Percentiles rank a stretch among this genome's conserved stretches.
Evolutionary conservation across 1,284 basidiomycete species (phyloP).

Genomic region (Ceratobasidium sp.): DNA sequence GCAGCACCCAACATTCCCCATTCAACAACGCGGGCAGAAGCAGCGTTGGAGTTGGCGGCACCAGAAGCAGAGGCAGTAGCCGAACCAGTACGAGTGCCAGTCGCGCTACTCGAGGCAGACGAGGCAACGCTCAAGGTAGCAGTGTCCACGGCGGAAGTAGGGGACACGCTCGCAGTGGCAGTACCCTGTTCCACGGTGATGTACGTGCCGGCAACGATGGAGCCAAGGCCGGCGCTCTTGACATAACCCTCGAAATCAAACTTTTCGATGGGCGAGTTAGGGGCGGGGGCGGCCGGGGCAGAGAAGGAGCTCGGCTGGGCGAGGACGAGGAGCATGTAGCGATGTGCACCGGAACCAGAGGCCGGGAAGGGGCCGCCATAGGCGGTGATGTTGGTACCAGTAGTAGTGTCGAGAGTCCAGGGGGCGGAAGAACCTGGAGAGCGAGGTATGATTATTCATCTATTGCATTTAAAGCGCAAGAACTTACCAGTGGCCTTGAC

Average conservation of each 20-base stretch:
- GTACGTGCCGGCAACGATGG: slow-evolving; percentile 75
- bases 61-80: slow-evolving; percentile 54
- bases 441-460: slow-evolving; percentile 13
- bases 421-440: slow-evolving; percentile 53
- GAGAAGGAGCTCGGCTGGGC: slow-evolving; percentile 48
- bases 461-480: slow-evolving; percentile 1
- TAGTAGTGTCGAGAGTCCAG: slow-evolving; percentile 62
- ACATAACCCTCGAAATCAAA: slow-evolving; percentile 69
- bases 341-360: slow-evolving; percentile 75
- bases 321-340: slow-evolving; percentile 59
- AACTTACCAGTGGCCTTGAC: slow-evolving; percentile 64
- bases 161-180: slow-evolving; percentile 64
- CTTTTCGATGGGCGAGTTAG: slow-evolving; percentile 48
- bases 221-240: slow-evolving; percentile 66
- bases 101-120: slow-evolving; percentile 48
- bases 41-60: slow-evolving; percentile 52
- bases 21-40: slow-evolving; percentile 49
- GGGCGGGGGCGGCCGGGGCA: slow-evolving; percentile 45
- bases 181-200: slow-evolving; percentile 79
- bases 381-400: slow-evolving; percentile 69
- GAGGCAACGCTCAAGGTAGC: slow-evolving; percentile 63
- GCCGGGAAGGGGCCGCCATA: slow-evolving; percentile 82
- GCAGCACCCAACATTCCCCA: slow-evolving; percentile 44
- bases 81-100: slow-evolving; percentile 49
- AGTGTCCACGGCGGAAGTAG: slow-evolving; percentile 73